Evolutionary conservation across 768 basidiomycete genomes (phyloP), one percentile per base, ranked within the genome.

Genomic region (Hydnomerulius pinastri): DNA sequence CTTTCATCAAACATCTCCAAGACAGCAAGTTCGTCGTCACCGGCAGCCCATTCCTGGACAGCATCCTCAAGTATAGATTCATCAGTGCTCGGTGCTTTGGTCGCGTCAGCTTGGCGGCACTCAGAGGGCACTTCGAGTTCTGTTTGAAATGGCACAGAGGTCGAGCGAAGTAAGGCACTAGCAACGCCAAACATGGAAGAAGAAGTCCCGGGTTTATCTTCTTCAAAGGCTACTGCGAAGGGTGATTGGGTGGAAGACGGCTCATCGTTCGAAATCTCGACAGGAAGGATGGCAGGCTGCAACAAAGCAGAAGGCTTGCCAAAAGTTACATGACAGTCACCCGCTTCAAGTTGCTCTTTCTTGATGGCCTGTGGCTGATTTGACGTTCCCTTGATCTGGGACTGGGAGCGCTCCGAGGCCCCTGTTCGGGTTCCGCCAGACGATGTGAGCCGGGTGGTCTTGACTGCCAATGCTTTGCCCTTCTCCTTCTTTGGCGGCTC

Each of bases 41-140:
- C 87, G 59, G 73, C 82, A 36, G 73, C 80, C 89, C 90, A 91
- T 6, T 83, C 82, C 27, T 78, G 77, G 15, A 72, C 73, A 21
- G 62, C 32, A 48, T 67, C 66, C 11, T 50, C 58, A 15, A 36
- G 24, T 18, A n/a, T 4, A 6, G 36, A 12, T 6, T 38, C 43
- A 18, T 30, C 20, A 15, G 4, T n/a, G n/a, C n/a, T n/a, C n/a
- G n/a, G n/a, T n/a, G n/a, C n/a, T n/a, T n/a, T n/a, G n/a, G n/a
- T n/a, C n/a, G n/a, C n/a, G 30, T 35, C 6, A 7, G 15, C 18
- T 48, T 18, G 50, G 41, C 18, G 33, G 12, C 1, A 23, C 20
- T 46, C 36, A 4, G 28, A 42, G 30, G 30, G 25, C 4, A 7
- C n/a, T 20, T 42, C 33, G 15, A 24, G 41, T 36, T 30, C 59